A percentile compares a stretch with the other conserved stretches of the same genome.
Conservation (phyloP, 305 asterid genomes). For the Nicotiana rustica region DNA sequence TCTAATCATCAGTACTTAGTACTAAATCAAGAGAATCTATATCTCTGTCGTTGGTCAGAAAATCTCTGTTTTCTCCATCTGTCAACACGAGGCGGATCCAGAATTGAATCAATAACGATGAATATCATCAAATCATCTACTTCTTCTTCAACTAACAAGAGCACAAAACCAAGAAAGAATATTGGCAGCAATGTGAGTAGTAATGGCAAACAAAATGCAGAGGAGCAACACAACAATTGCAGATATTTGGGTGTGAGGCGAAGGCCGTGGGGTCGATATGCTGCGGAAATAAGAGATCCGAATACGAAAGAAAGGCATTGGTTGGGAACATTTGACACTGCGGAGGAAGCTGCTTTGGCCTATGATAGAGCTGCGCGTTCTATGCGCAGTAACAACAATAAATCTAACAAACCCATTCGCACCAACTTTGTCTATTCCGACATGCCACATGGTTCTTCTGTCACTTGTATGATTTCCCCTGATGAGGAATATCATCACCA, state of each 20-base stretch:
- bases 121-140: conserved; percentile 25
- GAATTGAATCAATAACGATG: neutral
- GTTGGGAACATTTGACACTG: conserved; percentile 92
- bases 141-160: conserved; percentile 43
- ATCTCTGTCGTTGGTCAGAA: neutral
- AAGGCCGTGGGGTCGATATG: conserved; percentile 94
- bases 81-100: neutral
- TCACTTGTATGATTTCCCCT: conserved; percentile 83
- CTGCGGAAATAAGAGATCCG: conserved; percentile 89
- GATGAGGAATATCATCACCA: conserved; percentile 53
- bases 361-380: conserved; percentile 88
- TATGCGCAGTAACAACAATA: conserved; percentile 58
- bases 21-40: neutral
- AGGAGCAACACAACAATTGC: conserved; percentile 30
- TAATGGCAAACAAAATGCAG: neutral
- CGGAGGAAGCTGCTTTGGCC: conserved; percentile 90
- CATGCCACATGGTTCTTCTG: conserved; percentile 90
- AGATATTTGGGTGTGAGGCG: conserved; percentile 79
- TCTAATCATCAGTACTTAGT: neutral
- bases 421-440: conserved; percentile 92
- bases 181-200: neutral
- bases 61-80: neutral
- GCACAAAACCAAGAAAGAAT: conserved; percentile 38
- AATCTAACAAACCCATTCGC: conserved; percentile 58
- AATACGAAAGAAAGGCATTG: conserved; percentile 85